These are phyloP conservation scores for Dactylis glomerata DNA, from an alignment of 176 grass and related monocot genomes.

Conservation along the genomic window DNA sequence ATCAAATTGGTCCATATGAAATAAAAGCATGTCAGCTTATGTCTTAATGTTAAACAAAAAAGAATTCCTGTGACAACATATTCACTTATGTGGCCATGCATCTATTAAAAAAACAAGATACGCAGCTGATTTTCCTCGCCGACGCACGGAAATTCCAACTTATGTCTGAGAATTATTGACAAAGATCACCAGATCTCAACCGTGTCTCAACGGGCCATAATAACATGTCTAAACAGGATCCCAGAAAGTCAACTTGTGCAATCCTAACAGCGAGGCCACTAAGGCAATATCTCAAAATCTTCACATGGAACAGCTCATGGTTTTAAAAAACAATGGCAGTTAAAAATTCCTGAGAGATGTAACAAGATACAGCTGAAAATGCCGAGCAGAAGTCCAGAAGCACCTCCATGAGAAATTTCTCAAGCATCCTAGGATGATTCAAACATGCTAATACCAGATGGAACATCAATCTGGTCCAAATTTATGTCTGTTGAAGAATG, in stretches of 20 bases:
- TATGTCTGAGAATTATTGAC: background rate
- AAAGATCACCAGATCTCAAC: constrained; percentile 13
- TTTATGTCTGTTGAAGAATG: background rate
- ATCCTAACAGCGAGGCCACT: constrained; percentile 21
- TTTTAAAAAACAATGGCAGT: background rate
- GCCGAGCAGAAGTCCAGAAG: background rate
- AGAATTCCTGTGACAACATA: background rate
- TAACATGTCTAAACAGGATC: background rate
- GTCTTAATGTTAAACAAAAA: background rate
- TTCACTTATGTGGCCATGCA: background rate
- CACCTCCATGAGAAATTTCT: background rate
- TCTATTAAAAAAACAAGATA: background rate
- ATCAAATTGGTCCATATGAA: background rate
- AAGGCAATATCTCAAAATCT: background rate
- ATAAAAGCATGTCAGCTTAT: background rate
- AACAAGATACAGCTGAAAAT: background rate
- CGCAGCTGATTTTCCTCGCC: background rate
- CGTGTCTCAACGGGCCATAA: background rate
- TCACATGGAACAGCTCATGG: background rate
- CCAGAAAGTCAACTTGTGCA: background rate
- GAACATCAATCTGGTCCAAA: background rate
- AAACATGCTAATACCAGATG: background rate
- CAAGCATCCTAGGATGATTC: background rate
- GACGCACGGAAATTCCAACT: background rate
- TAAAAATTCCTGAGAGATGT: background rate